Percentiles rank a stretch among this genome's conserved stretches.
Conservation (phyloP, 163 green algal species). For the Smithsoniella earleae region DNA sequence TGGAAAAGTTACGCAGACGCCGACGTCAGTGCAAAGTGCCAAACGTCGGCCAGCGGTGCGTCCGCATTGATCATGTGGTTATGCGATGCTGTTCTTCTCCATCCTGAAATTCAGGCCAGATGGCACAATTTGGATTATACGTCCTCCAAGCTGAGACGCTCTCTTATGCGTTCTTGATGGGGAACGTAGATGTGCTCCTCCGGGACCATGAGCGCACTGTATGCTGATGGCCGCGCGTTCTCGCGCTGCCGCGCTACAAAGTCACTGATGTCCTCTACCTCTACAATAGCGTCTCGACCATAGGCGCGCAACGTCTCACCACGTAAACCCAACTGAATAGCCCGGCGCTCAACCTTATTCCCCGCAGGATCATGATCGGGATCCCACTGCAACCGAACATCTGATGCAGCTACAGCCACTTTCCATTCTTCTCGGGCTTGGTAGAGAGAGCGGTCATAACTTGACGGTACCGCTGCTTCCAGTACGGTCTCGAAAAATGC, state of each 20-base stretch:
- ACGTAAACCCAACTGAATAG: conserved; percentile 23
- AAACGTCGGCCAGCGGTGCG: no score
- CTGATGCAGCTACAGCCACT: not conserved
- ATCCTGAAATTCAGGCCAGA: no score
- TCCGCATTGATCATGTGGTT: no score
- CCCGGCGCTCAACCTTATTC: conserved; percentile 23
- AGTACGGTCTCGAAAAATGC: conserved; percentile 30
- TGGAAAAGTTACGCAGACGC: no score
- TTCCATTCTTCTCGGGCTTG: not conserved
- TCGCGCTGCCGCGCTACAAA: conserved; percentile 21
- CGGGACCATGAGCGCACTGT: no score
- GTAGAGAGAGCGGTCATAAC: not conserved
- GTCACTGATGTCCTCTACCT: conserved; percentile 25
- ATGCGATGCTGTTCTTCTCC: no score
- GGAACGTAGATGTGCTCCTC: no score
- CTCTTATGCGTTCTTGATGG: no score
- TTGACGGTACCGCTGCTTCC: not conserved
- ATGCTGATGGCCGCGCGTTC: no score
- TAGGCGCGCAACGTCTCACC: not conserved
- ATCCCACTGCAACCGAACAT: conserved; percentile 35
- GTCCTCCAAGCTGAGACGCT: no score
- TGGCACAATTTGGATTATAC: no score
- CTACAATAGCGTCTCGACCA: conserved; percentile 14
- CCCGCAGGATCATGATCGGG: conserved; percentile 31
- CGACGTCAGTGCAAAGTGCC: no score